Base-by-base conservation (phyloP, 352 stramenopile genomes). In the Phytophthora cactorum region DNA sequence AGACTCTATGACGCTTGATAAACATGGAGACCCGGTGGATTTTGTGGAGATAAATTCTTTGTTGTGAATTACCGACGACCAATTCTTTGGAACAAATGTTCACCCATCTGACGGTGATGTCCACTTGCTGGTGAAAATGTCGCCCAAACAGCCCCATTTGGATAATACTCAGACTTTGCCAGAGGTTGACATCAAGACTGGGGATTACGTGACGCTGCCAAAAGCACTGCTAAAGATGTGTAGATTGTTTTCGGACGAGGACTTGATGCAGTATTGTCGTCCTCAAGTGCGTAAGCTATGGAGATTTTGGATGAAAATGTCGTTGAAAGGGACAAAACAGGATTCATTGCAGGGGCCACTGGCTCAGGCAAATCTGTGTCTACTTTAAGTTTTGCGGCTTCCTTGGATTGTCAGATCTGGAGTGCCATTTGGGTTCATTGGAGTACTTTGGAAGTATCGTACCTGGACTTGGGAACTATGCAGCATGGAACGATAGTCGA, bases 381-480 rank as follows among this genome's bases (percentile, higher is more conserved):
- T 9, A 67, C 36, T 47, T 43, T 67, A 25, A 50, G 55, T 39
- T 74, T 64, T 62, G 52, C 36, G 25, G 62, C 55, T 45, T 59
- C 47, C 15, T 64, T 75, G 55, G 55, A 71, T 68, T 61, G 4
- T 11, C 9, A 59, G 27, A 36, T 71, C 39, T 75, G 60, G 67
- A 60, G 66, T 31, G 54, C 66, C 27, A 51, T 71, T 29, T 75
- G 67, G 67, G 50, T 75, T 46, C 60, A 65, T 60, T 50, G 34
- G 7, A 39, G 34, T 7, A 0, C 4, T 34, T 34, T 34, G 2
- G 29, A 34, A 7, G 7, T 34, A 34, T 34, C 29, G 4, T 39
- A 14, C 34, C 6, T 39, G 34, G 34, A 39, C 10, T 14, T 39
- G 2, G 34, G 34, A 39, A 15, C 34, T 14, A 39, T 39, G 34